Percentiles rank a stretch among this genome's conserved stretches.
phyloP scores from a whole-genome alignment of 2,329 filamentous ascomycete species.

The Pseudocercospora ulei region DNA sequence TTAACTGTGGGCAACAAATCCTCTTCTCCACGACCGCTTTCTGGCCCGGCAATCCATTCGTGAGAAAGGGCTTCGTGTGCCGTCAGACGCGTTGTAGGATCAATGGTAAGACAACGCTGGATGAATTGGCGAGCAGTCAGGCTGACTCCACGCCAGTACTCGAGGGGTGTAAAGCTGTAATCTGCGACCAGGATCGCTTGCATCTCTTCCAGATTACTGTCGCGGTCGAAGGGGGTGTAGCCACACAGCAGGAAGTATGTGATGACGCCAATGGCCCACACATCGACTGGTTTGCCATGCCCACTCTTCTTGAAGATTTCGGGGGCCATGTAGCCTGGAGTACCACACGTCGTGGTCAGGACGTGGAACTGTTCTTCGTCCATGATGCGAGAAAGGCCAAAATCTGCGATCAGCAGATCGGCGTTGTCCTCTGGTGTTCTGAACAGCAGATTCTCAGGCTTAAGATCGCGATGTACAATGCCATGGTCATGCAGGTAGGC shows the following conservation, averaged over 20 bases:
- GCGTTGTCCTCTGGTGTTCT: constrained; percentile 96
- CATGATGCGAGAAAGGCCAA: constrained; percentile 93
- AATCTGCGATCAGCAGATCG: constrained; percentile 92
- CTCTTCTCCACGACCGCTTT: constrained; percentile 41
- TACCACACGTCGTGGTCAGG: constrained; percentile 92
- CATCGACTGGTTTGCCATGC: constrained; percentile 93
- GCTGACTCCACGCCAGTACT: constrained; percentile 95
- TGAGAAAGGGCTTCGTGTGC: constrained; percentile 65
- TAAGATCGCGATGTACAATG: constrained; percentile 94
- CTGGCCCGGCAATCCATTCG: constrained; percentile 53
- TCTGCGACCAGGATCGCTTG: constrained; percentile 94
- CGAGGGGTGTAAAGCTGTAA: constrained; percentile 85
- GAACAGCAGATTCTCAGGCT: constrained; percentile 95
- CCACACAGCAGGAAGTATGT: constrained; percentile 97
- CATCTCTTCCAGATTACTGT: constrained; percentile 98
- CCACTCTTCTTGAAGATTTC: constrained; percentile 99
- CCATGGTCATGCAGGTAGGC: constrained; percentile 97
- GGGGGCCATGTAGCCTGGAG: constrained; percentile 96
- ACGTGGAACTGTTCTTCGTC: constrained; percentile 98
- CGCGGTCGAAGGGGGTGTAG: constrained; percentile 95
- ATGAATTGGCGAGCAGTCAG: constrained; percentile 81
- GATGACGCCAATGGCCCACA: constrained; percentile 97
- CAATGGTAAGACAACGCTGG: constrained; percentile 78
- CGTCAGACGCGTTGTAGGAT: constrained; percentile 78
- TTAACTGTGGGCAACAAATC: constrained; percentile 57